Percentiles rank a stretch among this genome's conserved stretches.
phyloP scores from a whole-genome alignment of 169 alveolate genomes.

The Neospora caninum region DNA sequence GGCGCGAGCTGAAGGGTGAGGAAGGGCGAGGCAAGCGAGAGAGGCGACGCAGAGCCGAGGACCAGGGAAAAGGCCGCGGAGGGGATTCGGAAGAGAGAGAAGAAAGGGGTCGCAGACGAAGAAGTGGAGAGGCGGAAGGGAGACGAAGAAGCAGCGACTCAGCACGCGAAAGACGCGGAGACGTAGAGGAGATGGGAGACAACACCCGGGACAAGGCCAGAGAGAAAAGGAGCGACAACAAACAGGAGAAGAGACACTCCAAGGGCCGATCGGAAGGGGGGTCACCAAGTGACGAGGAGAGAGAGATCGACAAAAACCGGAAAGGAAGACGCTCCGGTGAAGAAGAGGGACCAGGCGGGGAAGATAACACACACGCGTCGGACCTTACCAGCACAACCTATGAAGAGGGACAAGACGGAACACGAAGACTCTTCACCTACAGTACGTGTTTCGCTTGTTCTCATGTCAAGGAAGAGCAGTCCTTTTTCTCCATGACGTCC shows the following conservation, averaged over 20 bases:
- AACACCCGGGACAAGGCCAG: neutral
- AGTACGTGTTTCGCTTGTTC: neutral
- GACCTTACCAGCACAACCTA: slow-evolving; percentile 5
- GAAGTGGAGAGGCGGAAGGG: neutral
- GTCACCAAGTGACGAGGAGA: neutral
- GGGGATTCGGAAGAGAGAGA: neutral
- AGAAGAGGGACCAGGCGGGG: neutral
- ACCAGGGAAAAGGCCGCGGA: neutral
- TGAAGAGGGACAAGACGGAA: slow-evolving; percentile 4
- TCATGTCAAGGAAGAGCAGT: neutral
- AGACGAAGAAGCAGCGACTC: neutral
- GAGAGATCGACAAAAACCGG: neutral
- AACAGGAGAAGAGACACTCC: neutral
- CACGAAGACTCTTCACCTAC: neutral
- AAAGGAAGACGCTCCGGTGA: neutral
- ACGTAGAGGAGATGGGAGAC: neutral
- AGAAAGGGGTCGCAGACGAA: neutral
- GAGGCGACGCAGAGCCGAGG: neutral
- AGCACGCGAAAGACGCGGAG: neutral
- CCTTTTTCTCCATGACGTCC: neutral
- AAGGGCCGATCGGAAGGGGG: neutral
- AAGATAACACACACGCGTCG: neutral
- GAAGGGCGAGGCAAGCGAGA: neutral
- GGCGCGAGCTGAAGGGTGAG: neutral
- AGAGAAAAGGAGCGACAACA: neutral